Percentiles rank a stretch among this genome's conserved stretches.
Conservation (phyloP, 495 filamentous ascomycete genomes). For the Amniculicola lignicola region DNA sequence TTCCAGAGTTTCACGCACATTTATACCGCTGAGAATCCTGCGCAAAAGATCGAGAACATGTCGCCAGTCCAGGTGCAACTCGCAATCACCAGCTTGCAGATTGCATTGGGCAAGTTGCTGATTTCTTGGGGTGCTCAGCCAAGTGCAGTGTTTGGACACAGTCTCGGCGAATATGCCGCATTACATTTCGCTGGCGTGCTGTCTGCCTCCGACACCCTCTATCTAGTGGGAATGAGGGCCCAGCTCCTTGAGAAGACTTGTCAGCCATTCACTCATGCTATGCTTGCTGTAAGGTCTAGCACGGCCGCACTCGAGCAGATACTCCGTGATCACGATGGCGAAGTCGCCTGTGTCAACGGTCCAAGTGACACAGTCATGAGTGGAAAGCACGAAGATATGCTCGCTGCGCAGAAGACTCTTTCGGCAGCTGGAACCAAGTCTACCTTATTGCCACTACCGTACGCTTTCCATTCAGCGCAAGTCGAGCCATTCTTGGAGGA, state of each 20-base stretch:
- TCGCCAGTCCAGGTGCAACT: slow-evolving; percentile 33
- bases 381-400: slow-evolving; percentile 42
- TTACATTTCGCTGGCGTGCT: slow-evolving; percentile 45
- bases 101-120: slow-evolving; percentile 43
- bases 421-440: slow-evolving; percentile 57
- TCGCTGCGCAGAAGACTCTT: slow-evolving; percentile 11
- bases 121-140: slow-evolving; percentile 41
- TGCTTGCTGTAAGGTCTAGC: slow-evolving; percentile 50
- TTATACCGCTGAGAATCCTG: too few species aligned
- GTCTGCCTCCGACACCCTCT: slow-evolving; percentile 41
- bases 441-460: slow-evolving; percentile 61
- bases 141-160: slow-evolving; percentile 44
- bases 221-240: slow-evolving; percentile 43
- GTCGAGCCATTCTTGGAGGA: slow-evolving; percentile 35
- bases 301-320: slow-evolving; percentile 36
- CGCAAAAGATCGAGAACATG: too few species aligned
- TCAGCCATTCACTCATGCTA: slow-evolving; percentile 43
- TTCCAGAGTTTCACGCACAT: too few species aligned
- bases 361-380: slow-evolving; percentile 52
- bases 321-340: slow-evolving; percentile 36
- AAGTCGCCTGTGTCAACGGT: slow-evolving; percentile 55
- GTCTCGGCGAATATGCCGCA: slow-evolving; percentile 48
- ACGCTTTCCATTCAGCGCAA: slow-evolving; percentile 39
- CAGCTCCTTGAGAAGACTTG: slow-evolving; percentile 37
- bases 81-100: slow-evolving; percentile 39